A percentile compares a stretch with the other conserved stretches of the same genome.
Evolutionary conservation across 495 filamentous ascomycete genomes (phyloP).

Genomic region (Xylaria flabelliformis): DNA sequence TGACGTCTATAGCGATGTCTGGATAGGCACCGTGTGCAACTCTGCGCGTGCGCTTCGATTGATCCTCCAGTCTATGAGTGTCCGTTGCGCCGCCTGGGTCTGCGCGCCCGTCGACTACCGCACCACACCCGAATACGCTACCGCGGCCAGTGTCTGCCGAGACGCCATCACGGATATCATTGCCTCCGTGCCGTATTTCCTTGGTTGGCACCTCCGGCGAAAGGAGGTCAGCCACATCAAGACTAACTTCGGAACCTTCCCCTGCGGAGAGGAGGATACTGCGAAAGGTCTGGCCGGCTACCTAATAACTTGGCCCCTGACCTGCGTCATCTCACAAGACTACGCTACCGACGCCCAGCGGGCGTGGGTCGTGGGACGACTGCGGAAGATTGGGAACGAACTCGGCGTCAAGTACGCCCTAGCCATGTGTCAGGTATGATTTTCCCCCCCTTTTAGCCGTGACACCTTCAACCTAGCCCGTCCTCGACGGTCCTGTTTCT

Average conservation of each 20-base stretch:
- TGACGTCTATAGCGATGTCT: constrained; percentile 59
- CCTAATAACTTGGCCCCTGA: constrained; percentile 49
- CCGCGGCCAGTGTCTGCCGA: constrained; percentile 44
- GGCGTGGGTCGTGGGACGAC: constrained; percentile 52
- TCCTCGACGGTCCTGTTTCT: neutral
- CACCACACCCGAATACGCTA: constrained; percentile 60
- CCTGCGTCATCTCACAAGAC: constrained; percentile 52
- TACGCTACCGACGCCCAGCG: constrained; percentile 57
- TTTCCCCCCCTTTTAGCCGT: neutral
- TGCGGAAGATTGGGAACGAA: constrained; percentile 53
- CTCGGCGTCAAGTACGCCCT: constrained; percentile 58
- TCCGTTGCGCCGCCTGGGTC: constrained; percentile 60
- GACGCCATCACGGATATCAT: constrained; percentile 57
- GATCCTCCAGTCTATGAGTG: constrained; percentile 50
- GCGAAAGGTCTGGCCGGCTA: constrained; percentile 56
- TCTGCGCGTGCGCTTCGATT: constrained; percentile 51
- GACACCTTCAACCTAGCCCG: neutral
- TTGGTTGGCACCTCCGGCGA: constrained; percentile 52
- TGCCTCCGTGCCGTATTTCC: constrained; percentile 58
- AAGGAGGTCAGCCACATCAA: constrained; percentile 20
- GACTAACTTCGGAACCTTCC: constrained; percentile 40
- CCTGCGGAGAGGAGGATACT: constrained; percentile 44
- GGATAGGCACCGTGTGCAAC: constrained; percentile 56
- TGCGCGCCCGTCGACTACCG: constrained; percentile 59
- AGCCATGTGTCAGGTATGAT: constrained; percentile 49